Conservation (phyloP, 805 yeast species). For the Candida maesae region DNA sequence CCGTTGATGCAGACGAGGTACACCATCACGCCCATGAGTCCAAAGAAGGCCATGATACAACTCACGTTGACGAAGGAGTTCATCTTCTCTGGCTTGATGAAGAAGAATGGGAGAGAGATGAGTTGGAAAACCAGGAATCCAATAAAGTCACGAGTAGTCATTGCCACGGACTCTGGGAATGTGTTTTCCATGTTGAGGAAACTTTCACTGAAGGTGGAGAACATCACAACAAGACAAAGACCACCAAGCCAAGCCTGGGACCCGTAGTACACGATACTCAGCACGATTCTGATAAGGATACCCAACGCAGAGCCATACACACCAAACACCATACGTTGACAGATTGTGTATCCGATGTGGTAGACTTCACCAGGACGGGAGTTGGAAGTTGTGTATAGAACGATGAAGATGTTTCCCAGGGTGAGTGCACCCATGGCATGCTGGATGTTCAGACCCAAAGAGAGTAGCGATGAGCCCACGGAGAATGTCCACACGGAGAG, state of each 20-base stretch:
- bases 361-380: slow-evolving; percentile 38
- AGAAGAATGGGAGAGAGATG: slow-evolving; percentile 37
- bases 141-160: slow-evolving; percentile 40
- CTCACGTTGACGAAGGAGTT: slow-evolving; percentile 34
- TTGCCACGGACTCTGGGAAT: slow-evolving; percentile 33
- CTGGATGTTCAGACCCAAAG: slow-evolving; percentile 36
- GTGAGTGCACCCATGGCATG: slow-evolving; percentile 40
- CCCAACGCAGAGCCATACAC: slow-evolving; percentile 38
- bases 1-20: slow-evolving; percentile 32
- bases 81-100: slow-evolving; percentile 42
- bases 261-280: slow-evolving; percentile 40
- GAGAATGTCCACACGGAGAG: slow-evolving; percentile 36
- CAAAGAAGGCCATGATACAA: slow-evolving; percentile 35
- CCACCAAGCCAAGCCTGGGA: slow-evolving; percentile 44
- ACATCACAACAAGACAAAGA: slow-evolving; percentile 34
- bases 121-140: slow-evolving; percentile 44
- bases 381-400: slow-evolving; percentile 33
- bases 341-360: slow-evolving; percentile 37
- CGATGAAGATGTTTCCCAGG: slow-evolving; percentile 36
- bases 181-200: slow-evolving; percentile 36
- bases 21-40: slow-evolving; percentile 39
- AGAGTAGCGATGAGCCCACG: slow-evolving; percentile 36
- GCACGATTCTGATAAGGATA: slow-evolving; percentile 35
- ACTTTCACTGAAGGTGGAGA: slow-evolving; percentile 33
- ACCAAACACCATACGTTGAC: slow-evolving; percentile 38